These are phyloP conservation scores for Xylariaceae sp. DNA, from an alignment of 2,329 filamentous ascomycete genomes.

Conservation along the genomic window DNA sequence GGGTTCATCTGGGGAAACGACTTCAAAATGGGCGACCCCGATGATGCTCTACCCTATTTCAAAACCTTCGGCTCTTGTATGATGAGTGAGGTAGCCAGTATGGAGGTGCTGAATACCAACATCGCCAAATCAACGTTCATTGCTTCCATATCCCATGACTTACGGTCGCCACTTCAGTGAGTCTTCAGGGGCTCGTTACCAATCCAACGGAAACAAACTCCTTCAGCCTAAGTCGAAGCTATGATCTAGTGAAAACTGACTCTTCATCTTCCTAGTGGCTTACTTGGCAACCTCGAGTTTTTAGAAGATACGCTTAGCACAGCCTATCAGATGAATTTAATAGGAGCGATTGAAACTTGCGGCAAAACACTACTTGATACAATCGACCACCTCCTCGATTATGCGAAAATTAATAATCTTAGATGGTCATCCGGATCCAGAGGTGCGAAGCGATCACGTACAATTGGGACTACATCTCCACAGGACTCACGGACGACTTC, in stretches of 20 bases:
- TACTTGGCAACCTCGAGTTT: constrained; percentile 49
- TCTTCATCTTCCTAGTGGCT: constrained; percentile 32
- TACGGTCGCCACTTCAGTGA: constrained; percentile 50
- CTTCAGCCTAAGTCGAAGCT: not conserved
- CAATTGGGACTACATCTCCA: too few species aligned
- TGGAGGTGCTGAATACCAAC: constrained; percentile 49
- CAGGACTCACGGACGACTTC: constrained; percentile 16
- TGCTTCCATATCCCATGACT: constrained; percentile 55
- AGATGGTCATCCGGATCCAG: not conserved
- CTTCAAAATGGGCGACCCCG: constrained; percentile 34
- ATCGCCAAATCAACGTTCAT: constrained; percentile 56
- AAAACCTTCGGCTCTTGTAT: constrained; percentile 45
- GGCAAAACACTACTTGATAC: constrained; percentile 47
- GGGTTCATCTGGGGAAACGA: constrained; percentile 35
- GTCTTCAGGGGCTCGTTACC: not conserved
- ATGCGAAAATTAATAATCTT: constrained; percentile 37
- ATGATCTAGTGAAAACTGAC: not conserved
- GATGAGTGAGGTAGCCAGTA: constrained; percentile 52
- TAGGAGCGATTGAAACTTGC: constrained; percentile 43
- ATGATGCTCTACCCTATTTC: constrained; percentile 32
- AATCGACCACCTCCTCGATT: constrained; percentile 46
- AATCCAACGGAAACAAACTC: not conserved
- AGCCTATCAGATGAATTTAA: constrained; percentile 39
- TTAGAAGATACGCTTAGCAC: constrained; percentile 40
- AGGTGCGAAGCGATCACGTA: constrained; percentile 22